A percentile compares a stretch with the other conserved stretches of the same genome.
phyloP scores from a whole-genome alignment of 441 rosid species.

The Pelargonium exstipulatum region DNA sequence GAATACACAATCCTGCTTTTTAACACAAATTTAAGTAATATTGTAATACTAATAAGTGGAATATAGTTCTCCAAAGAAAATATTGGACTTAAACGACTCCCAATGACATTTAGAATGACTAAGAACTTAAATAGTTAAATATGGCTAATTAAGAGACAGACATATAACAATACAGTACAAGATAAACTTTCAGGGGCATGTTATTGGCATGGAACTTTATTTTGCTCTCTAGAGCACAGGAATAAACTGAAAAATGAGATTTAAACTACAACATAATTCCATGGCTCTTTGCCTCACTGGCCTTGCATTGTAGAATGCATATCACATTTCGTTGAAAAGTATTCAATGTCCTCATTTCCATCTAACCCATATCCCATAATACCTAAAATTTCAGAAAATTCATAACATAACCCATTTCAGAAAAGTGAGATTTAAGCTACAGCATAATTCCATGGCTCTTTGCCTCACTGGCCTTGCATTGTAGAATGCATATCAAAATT shows the following conservation, averaged over 20 bases:
- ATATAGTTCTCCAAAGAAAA: neutral
- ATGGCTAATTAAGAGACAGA: neutral
- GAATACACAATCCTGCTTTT: no score
- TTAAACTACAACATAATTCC: neutral
- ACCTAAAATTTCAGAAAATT: no score
- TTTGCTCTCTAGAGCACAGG: neutral
- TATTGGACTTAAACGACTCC: neutral
- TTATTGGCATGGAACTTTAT: neutral
- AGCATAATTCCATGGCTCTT: neutral
- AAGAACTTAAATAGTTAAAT: no score
- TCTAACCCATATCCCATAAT: no score
- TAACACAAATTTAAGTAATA: neutral
- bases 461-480: neutral
- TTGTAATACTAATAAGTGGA: neutral
- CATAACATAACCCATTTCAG: no score
- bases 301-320: neutral
- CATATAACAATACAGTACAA: neutral
- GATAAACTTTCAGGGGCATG: neutral
- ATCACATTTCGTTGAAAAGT: no score
- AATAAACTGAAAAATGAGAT: neutral
- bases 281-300: neutral
- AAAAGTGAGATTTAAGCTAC: neutral
- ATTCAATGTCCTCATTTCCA: no score
- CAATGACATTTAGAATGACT: no score
- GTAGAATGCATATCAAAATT: neutral